Evolutionary conservation across 352 stramenopile genomes (phyloP).

Genomic region (Phytophthora hibernalis): DNA sequence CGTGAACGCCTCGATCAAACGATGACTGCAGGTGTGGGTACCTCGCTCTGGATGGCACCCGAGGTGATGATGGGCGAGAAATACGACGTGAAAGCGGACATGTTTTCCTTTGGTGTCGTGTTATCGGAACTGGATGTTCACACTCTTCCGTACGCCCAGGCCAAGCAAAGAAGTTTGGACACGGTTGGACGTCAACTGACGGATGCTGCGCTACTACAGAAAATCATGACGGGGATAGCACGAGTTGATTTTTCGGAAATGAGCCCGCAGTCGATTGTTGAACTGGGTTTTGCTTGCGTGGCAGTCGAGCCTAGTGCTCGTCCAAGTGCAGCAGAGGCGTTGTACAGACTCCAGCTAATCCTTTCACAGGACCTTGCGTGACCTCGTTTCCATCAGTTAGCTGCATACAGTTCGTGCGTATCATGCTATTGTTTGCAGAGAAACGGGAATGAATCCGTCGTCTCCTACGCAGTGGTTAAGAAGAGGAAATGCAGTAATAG

Average conservation of each 20-base stretch:
- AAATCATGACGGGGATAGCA: conserved; percentile 6
- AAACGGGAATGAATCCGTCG: too few relatives aligned
- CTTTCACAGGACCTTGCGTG: conserved; percentile 17
- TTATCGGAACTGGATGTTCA: conserved; percentile 22
- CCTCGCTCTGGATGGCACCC: background rate
- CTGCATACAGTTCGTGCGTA: too few relatives aligned
- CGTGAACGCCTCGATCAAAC: conserved; percentile 9
- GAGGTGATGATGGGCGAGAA: background rate
- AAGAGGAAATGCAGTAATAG: too few relatives aligned
- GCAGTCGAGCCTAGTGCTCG: conserved; percentile 9
- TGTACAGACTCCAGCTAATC: conserved; percentile 21
- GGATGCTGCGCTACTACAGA: conserved; percentile 14
- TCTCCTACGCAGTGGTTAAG: too few relatives aligned
- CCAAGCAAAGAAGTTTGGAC: background rate
- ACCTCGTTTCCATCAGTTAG: too few relatives aligned
- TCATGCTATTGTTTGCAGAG: too few relatives aligned
- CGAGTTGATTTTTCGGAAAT: conserved; percentile 15
- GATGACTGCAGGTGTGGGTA: conserved; percentile 29
- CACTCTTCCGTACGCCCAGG: background rate
- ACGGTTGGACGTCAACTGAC: conserved; percentile 7
- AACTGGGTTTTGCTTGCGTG: conserved; percentile 11
- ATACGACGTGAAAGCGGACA: conserved; percentile 22
- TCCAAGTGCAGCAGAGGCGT: conserved; percentile 13
- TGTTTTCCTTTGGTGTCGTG: conserved; percentile 28
- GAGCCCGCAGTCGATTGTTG: background rate